These are phyloP conservation scores for Lunularia cruciata DNA, from an alignment of 225 moss, liverwort and hornwort species.

Conservation along the genomic window DNA sequence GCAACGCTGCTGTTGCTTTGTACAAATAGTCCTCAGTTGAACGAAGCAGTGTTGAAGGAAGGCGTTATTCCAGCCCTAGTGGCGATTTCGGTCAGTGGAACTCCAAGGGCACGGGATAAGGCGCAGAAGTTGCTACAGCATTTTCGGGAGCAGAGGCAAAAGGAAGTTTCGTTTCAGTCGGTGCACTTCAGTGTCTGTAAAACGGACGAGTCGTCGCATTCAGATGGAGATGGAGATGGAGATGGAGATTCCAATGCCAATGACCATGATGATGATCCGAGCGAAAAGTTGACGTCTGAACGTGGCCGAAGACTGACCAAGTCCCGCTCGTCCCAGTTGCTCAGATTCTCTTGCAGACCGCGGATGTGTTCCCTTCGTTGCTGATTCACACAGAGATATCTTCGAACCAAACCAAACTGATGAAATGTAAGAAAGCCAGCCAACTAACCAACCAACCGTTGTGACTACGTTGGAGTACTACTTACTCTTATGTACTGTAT, in stretches of 20 bases:
- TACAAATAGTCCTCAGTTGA: slow-evolving; percentile 63
- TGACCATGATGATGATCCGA: not conserved
- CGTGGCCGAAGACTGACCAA: slow-evolving; percentile 28
- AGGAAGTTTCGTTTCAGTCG: slow-evolving; percentile 17
- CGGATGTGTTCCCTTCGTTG: slow-evolving; percentile 36
- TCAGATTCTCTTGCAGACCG: slow-evolving; percentile 31
- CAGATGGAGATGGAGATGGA: not conserved
- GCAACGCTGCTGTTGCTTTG: slow-evolving; percentile 76
- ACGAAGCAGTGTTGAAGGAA: slow-evolving; percentile 74
- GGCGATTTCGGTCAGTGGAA: slow-evolving; percentile 64
- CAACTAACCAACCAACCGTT: not conserved
- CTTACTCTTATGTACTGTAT: slow-evolving; percentile 4
- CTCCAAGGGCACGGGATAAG: slow-evolving; percentile 71
- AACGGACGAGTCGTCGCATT: not conserved
- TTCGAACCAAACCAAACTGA: not conserved
- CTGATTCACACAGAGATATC: not conserved
- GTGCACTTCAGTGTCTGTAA: slow-evolving; percentile 18
- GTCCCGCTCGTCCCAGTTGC: slow-evolving; percentile 21
- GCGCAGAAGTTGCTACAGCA: slow-evolving; percentile 75
- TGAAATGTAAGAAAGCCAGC: slow-evolving; percentile 4
- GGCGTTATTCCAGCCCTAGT: slow-evolving; percentile 86
- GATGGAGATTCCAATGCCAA: not conserved
- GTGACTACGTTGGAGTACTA: not conserved
- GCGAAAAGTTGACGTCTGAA: not conserved
- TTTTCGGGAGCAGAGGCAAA: slow-evolving; percentile 76